These are phyloP conservation scores for Coemansia pectinata DNA, from an alignment of 192 early-diverging fungal species.

Conservation along the genomic window DNA sequence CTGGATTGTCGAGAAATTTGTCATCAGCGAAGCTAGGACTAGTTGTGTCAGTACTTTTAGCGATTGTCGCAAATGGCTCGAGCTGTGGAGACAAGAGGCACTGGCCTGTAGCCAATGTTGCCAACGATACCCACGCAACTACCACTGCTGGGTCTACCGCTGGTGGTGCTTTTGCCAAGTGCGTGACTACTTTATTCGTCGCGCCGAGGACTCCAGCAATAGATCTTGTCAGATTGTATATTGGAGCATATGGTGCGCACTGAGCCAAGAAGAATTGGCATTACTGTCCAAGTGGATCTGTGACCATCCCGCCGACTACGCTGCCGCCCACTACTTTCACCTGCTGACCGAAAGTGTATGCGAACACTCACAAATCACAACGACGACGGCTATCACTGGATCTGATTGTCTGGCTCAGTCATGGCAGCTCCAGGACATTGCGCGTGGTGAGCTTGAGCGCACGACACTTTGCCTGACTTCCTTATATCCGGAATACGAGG, in stretches of 20 bases:
- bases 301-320: constrained; percentile 44
- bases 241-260: not conserved
- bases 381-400: not conserved
- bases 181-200: not conserved
- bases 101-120: constrained; percentile 16
- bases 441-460: constrained; percentile 13
- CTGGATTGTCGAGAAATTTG: constrained; percentile 19
- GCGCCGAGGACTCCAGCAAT: not conserved
- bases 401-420: not conserved
- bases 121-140: constrained; percentile 43
- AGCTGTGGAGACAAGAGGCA: constrained; percentile 24
- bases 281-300: constrained; percentile 19
- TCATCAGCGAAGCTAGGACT: not conserved
- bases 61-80: not conserved
- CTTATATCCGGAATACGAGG: constrained; percentile 35
- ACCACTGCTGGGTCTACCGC: constrained; percentile 53
- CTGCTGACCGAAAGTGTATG: constrained; percentile 13
- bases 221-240: not conserved
- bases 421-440: constrained; percentile 10
- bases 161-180: constrained; percentile 33
- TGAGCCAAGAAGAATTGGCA: not conserved
- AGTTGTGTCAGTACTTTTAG: not conserved
- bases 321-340: constrained; percentile 47
- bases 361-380: not conserved
- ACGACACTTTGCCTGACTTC: constrained; percentile 13